Conservation (phyloP, 2,329 filamentous ascomycete species). For the Mycogone perniciosa region DNA sequence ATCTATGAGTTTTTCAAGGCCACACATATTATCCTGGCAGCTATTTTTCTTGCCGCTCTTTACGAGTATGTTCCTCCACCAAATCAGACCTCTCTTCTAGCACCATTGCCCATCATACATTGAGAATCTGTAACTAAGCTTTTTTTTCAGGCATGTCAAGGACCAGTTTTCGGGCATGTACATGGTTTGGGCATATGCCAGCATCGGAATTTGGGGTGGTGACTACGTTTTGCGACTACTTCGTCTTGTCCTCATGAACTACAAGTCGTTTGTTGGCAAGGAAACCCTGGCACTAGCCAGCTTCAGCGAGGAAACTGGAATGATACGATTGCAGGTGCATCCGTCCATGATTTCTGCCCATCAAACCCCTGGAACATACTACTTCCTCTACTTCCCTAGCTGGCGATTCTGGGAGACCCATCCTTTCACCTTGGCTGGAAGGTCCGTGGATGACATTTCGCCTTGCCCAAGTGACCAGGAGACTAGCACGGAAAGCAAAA, state of each 20-base stretch:
- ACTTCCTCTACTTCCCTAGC: constrained; percentile 33
- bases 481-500: constrained; percentile 8
- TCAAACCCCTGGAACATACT: constrained; percentile 33
- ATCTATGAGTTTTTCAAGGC: constrained; percentile 41
- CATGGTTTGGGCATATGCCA: constrained; percentile 31
- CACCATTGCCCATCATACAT: background rate
- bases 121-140: background rate
- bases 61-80: constrained; percentile 32
- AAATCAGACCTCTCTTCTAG: background rate
- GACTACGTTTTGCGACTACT: constrained; percentile 38
- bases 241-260: constrained; percentile 31
- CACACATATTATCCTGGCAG: constrained; percentile 40
- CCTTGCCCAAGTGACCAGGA: constrained; percentile 15
- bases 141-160: constrained; percentile 13
- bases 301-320: constrained; percentile 28
- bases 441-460: constrained; percentile 3
- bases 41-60: constrained; percentile 38
- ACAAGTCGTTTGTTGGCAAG: constrained; percentile 21
- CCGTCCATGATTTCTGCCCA: constrained; percentile 21
- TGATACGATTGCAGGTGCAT: constrained; percentile 30
- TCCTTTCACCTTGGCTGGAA: constrained; percentile 33
- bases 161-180: constrained; percentile 15
- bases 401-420: constrained; percentile 35
- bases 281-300: constrained; percentile 25
- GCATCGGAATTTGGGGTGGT: constrained; percentile 36